A percentile compares a stretch with the other conserved stretches of the same genome.
These are phyloP conservation scores for grape (Vitis vinifera) DNA, from an alignment of 164 flowering plant species.

Conservation along the genomic window ASM3070453v1 NC_081811.1:28692001-28692500, in stretches of 20 bases:
- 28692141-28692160: not conserved
- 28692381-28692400: conserved; percentile 68
- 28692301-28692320: conserved; percentile 18
- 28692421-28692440: conserved; percentile 27
- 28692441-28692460: conserved; percentile 32
- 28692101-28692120: too few relatives aligned
- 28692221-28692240: conserved; percentile 3
- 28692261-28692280: conserved; percentile 25
- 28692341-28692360: conserved; percentile 38
- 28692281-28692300: conserved; percentile 20
- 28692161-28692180: not conserved
- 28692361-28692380: conserved; percentile 80
- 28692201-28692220: not conserved
- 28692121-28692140: too few relatives aligned
- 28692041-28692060: not conserved
- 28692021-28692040: not conserved
- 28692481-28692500: conserved; percentile 29
- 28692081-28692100: not conserved
- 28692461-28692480: conserved; percentile 62
- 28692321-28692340: conserved; percentile 17
- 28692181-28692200: not conserved
- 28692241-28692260: conserved; percentile 33
- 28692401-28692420: conserved; percentile 19
- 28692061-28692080: not conserved
- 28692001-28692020: not conserved